These are phyloP conservation scores for Solanum medicagineum DNA, from an alignment of 257 asterid genomes.

Conservation along the genomic window DNA sequence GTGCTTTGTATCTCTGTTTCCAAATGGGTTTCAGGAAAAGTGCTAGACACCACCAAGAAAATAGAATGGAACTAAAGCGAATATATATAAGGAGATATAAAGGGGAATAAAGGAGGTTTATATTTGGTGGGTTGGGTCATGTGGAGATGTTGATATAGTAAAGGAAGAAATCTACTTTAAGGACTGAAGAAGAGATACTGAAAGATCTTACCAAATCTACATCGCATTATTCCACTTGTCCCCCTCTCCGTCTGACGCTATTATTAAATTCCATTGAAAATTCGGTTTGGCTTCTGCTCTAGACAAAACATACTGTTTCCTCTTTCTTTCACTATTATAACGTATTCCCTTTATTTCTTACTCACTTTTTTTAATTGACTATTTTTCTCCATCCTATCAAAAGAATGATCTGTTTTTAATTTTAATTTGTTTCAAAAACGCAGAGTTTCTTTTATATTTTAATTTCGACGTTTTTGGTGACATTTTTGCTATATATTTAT, in stretches of 20 bases:
- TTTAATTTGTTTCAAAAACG: no score
- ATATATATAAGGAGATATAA: background rate
- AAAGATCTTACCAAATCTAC: conserved; percentile 69
- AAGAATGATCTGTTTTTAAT: no score
- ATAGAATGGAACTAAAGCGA: background rate
- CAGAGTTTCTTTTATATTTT: no score
- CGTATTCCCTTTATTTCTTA: no score
- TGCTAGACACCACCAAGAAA: background rate
- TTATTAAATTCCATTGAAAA: background rate
- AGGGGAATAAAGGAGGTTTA: background rate
- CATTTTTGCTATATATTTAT: no score
- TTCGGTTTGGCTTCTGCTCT: background rate
- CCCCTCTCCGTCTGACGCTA: conserved; percentile 4
- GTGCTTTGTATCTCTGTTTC: background rate
- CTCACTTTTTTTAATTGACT: no score
- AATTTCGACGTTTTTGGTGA: no score
- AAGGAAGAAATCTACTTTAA: conserved; percentile 39
- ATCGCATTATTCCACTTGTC: conserved; percentile 59
- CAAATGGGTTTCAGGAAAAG: background rate
- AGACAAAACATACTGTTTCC: background rate
- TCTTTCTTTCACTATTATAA: background rate
- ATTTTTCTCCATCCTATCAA: no score
- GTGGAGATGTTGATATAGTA: conserved; percentile 42
- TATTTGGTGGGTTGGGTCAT: background rate
- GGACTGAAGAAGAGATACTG: conserved; percentile 34